These are phyloP conservation scores for Jackrogersella multiformis DNA, from an alignment of 495 filamentous ascomycete genomes.

Conservation along the genomic window DNA sequence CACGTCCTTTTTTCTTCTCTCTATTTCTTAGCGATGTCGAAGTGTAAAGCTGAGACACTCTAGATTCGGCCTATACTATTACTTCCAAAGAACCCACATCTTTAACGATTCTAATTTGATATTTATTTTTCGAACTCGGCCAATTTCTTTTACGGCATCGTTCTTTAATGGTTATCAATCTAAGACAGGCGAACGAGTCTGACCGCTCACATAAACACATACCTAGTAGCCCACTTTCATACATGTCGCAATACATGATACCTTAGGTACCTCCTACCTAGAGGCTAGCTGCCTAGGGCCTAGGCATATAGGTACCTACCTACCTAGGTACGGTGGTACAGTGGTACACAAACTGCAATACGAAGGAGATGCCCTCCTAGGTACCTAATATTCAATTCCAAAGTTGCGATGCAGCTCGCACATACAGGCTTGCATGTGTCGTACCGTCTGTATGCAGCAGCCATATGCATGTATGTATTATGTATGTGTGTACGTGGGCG, in stretches of 20 bases:
- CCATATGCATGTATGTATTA: slow-evolving; percentile 15
- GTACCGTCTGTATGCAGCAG: slow-evolving; percentile 29
- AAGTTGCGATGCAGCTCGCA: slow-evolving; percentile 23
- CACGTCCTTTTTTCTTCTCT: slow-evolving; percentile 9
- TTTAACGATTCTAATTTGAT: slow-evolving; percentile 35
- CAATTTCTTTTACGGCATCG: slow-evolving; percentile 14
- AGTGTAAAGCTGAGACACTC: slow-evolving; percentile 38
- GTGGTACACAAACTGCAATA: slow-evolving; percentile 31
- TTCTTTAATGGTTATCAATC: slow-evolving; percentile 12
- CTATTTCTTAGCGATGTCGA: slow-evolving; percentile 16
- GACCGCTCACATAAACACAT: slow-evolving; percentile 13
- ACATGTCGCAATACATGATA: slow-evolving; percentile 26
- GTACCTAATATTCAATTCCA: too few species aligned
- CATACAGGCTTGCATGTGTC: slow-evolving; percentile 33
- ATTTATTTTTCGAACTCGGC: slow-evolving; percentile 29
- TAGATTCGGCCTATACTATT: slow-evolving; percentile 36
- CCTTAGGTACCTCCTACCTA: too few species aligned
- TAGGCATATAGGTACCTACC: too few species aligned
- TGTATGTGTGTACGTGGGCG: slow-evolving; percentile 8
- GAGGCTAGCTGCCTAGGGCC: too few species aligned
- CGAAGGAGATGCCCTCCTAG: slow-evolving; percentile 30
- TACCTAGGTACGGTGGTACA: too few species aligned
- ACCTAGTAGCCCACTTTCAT: slow-evolving; percentile 11
- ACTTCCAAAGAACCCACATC: slow-evolving; percentile 21
- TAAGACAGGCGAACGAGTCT: slow-evolving; percentile 24